Evolutionary conservation across 176 grass and related monocot species (phyloP).

Genomic region (Triticum monococcum): DNA sequence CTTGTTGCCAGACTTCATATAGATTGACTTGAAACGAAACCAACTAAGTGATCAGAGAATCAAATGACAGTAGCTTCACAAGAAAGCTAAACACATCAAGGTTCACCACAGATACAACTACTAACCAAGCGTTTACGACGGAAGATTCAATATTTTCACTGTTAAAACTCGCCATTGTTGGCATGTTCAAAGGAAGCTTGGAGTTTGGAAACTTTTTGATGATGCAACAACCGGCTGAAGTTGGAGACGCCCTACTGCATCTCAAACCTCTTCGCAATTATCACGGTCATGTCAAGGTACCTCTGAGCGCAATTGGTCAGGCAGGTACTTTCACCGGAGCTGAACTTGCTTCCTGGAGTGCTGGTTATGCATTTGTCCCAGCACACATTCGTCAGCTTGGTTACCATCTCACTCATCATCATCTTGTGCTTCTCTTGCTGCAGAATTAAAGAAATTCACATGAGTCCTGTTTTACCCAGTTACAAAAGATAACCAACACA

Average conservation of each 20-base stretch:
- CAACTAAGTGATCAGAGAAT: neutral
- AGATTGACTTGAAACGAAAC: neutral
- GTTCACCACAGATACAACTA: neutral
- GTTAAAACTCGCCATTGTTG: neutral
- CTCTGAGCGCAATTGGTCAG: slow-evolving; percentile 75
- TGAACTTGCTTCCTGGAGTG: slow-evolving; percentile 79
- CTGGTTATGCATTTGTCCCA: slow-evolving; percentile 95
- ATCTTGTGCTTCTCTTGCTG: slow-evolving; percentile 85
- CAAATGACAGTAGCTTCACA: neutral
- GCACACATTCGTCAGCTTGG: slow-evolving; percentile 67
- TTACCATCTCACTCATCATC: slow-evolving; percentile 77
- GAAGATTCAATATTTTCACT: neutral
- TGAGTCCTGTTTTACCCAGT: neutral
- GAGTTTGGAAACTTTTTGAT: neutral
- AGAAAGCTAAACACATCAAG: neutral
- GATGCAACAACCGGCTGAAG: neutral
- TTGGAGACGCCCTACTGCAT: slow-evolving; percentile 40
- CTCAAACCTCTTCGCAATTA: slow-evolving; percentile 70
- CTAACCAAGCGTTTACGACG: neutral
- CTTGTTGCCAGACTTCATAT: neutral
- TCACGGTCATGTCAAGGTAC: slow-evolving; percentile 65
- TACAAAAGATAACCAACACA: neutral
- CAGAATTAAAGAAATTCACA: slow-evolving; percentile 24
- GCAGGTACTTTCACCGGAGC: slow-evolving; percentile 71
- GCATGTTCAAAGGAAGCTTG: neutral